These are phyloP conservation scores for Naegleria gruberi DNA, from an alignment of 208 protist species.

Conservation along the genomic window DNA sequence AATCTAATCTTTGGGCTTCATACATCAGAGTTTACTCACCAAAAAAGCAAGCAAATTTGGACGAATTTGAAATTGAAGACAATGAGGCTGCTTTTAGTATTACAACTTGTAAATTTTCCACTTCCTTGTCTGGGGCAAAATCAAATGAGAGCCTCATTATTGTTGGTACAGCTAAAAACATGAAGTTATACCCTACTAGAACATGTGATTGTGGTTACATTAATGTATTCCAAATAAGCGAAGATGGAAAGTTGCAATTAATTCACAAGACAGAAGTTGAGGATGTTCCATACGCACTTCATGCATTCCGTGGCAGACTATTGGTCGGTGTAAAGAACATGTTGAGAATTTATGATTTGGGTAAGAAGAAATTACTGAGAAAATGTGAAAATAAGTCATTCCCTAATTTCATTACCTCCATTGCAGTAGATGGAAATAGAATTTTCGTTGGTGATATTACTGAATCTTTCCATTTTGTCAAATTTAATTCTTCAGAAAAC, in stretches of 20 bases:
- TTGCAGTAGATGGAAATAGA: constrained; percentile 51
- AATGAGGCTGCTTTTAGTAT: constrained; percentile 64
- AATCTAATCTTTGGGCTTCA: constrained; percentile 53
- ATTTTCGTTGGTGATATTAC: constrained; percentile 58
- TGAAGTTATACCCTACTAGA: constrained; percentile 23
- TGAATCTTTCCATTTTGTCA: constrained; percentile 63
- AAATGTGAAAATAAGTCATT: constrained; percentile 72
- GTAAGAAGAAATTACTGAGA: constrained; percentile 63
- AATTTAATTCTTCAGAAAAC: constrained; percentile 55
- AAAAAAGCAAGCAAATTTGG: constrained; percentile 31
- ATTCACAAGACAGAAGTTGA: constrained; percentile 63
- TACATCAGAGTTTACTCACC: constrained; percentile 57
- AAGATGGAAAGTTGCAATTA: constrained; percentile 35
- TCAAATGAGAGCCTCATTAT: constrained; percentile 45
- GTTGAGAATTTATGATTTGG: constrained; percentile 72
- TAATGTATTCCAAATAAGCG: constrained; percentile 24
- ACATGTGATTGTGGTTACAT: constrained; percentile 24
- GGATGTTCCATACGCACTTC: constrained; percentile 54
- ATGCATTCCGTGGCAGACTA: constrained; percentile 55
- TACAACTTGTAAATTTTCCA: constrained; percentile 22
- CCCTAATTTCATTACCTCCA: constrained; percentile 54
- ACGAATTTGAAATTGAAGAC: constrained; percentile 47
- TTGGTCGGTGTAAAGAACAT: constrained; percentile 51
- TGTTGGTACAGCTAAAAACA: constrained; percentile 50
- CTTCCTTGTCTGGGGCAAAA: constrained; percentile 39